Conservation (phyloP, 78 protist species). For the Dictyostelium brefeldianum region DNA sequence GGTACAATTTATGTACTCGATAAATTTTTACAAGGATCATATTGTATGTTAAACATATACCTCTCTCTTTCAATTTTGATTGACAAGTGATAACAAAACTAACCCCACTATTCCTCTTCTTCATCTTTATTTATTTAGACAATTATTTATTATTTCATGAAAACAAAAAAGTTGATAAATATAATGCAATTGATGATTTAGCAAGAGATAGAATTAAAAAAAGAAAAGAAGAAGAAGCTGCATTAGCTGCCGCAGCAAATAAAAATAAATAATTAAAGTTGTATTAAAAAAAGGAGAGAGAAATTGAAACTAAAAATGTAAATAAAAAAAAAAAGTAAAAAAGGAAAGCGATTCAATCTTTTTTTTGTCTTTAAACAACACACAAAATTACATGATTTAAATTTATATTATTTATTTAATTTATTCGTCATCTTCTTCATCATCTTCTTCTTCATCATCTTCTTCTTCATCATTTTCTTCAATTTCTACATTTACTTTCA, state of each 20-base stretch:
- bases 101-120: no score
- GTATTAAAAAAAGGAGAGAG: not conserved
- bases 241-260: not conserved
- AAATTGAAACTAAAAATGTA: not conserved
- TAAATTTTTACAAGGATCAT: conserved; percentile 26
- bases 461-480: not conserved
- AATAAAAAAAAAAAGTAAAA: not conserved
- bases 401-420: not conserved
- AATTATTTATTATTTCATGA: conserved; percentile 23
- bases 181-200: conserved; percentile 26
- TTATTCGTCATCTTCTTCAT: conserved; percentile 24
- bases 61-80: no score
- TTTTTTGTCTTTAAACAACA: not conserved
- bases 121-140: no score
- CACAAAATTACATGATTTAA: not conserved
- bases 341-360: not conserved
- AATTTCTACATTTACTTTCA: conserved; percentile 36
- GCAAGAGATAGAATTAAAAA: conserved; percentile 43
- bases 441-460: not conserved
- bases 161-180: conserved; percentile 10
- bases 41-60: conserved; percentile 60
- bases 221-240: conserved; percentile 29
- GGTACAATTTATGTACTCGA: conserved; percentile 23
- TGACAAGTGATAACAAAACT: no score
- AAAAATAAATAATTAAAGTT: not conserved